Evolutionary conservation across 2,329 filamentous ascomycete genomes (phyloP).

Genomic region (Fusarium albidum): DNA sequence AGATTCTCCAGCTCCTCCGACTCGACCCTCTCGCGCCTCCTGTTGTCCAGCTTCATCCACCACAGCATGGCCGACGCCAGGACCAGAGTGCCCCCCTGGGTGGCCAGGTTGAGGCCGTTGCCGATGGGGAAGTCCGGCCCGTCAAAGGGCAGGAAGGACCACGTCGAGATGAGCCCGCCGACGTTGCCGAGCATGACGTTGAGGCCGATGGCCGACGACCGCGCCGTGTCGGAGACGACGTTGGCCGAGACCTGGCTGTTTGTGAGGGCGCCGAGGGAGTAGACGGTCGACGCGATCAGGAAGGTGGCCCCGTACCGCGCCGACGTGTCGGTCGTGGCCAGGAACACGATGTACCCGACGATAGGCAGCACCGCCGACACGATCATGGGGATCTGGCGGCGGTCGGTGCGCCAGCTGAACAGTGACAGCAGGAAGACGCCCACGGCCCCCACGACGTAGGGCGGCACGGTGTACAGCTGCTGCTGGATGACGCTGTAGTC

Average conservation of each 20-base stretch:
- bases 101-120: slow-evolving; percentile 59
- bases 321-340: slow-evolving; percentile 54
- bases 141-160: slow-evolving; percentile 70
- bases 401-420: slow-evolving; percentile 61
- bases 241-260: slow-evolving; percentile 27
- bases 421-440: slow-evolving; percentile 64
- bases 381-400: slow-evolving; percentile 65
- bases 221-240: slow-evolving; percentile 26
- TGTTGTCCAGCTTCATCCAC: slow-evolving; percentile 9
- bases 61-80: slow-evolving; percentile 1
- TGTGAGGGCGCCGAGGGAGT: slow-evolving; percentile 53
- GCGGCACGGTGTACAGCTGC: slow-evolving; percentile 69
- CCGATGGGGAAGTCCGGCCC: slow-evolving; percentile 72
- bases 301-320: slow-evolving; percentile 71
- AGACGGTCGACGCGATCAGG: slow-evolving; percentile 43
- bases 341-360: slow-evolving; percentile 70
- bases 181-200: slow-evolving; percentile 48
- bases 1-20: slow-evolving; percentile 2
- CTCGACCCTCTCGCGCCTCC: slow-evolving; percentile 2
- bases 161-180: slow-evolving; percentile 71
- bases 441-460: slow-evolving; percentile 67
- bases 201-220: slow-evolving; percentile 27
- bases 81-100: slow-evolving; percentile 1
- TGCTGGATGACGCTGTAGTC: slow-evolving; percentile 60
- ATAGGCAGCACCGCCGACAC: slow-evolving; percentile 63